These are phyloP conservation scores for Achaetomiella virescens DNA, from an alignment of 495 filamentous ascomycete genomes.

Conservation along the genomic window DNA sequence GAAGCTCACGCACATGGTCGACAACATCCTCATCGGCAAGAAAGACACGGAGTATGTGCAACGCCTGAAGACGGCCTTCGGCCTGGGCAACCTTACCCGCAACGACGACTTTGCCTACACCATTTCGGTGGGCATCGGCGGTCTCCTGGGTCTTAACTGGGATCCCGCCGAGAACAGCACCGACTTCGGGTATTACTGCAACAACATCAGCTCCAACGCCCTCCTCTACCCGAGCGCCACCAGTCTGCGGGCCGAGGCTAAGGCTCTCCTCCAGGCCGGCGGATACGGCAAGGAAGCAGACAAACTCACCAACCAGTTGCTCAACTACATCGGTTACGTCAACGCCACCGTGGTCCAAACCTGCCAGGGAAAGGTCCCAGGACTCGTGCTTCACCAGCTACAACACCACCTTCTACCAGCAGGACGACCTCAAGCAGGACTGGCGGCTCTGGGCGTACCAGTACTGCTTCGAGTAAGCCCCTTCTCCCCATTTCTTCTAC, in stretches of 20 bases:
- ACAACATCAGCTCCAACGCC: conserved; percentile 44
- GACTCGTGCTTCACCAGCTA: conserved; percentile 51
- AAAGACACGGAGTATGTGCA: conserved; percentile 34
- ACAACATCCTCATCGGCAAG: conserved; percentile 57
- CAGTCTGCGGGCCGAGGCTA: conserved; percentile 35
- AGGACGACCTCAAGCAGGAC: conserved; percentile 41
- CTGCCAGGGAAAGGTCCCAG: conserved; percentile 30
- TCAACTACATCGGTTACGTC: conserved; percentile 63
- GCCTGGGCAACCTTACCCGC: conserved; percentile 50
- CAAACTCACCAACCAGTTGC: conserved; percentile 47
- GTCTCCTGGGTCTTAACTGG: conserved; percentile 64
- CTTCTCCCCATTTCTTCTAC: not conserved
- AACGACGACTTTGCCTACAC: conserved; percentile 56
- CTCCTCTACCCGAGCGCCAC: conserved; percentile 43
- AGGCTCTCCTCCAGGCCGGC: conserved; percentile 44
- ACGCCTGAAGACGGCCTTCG: conserved; percentile 55
- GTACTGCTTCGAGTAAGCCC: conserved; percentile 40
- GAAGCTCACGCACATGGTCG: conserved; percentile 54
- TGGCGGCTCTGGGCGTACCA: conserved; percentile 59
- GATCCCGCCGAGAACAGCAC: conserved; percentile 53
- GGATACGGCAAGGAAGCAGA: conserved; percentile 49
- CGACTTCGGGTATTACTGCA: conserved; percentile 54
- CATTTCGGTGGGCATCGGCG: conserved; percentile 44
- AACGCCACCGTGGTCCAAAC: conserved; percentile 32
- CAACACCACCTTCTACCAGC: conserved; percentile 45